These are phyloP conservation scores for Sonneratia caseolaris DNA, from an alignment of 345 rosid species.

Conservation along the genomic window DNA sequence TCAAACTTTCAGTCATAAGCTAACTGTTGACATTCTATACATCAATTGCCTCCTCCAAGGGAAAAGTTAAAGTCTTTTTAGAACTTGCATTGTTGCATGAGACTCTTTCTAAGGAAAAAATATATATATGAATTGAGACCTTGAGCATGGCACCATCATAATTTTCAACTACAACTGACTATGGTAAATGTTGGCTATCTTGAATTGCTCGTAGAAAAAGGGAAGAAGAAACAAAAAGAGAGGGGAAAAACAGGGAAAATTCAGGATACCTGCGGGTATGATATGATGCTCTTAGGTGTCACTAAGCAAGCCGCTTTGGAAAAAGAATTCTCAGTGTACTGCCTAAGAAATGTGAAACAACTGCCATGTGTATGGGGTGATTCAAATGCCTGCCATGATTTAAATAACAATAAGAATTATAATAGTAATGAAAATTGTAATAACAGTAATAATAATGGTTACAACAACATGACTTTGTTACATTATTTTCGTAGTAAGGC, in stretches of 20 bases:
- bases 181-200: neutral
- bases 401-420: neutral
- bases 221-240: neutral
- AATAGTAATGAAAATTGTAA: neutral
- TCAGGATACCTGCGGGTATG: constrained; percentile 75
- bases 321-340: constrained; percentile 74
- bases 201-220: neutral
- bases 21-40: neutral
- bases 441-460: neutral
- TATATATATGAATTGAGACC: too few relatives aligned
- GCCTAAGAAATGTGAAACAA: constrained; percentile 81
- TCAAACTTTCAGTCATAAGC: neutral
- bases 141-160: too few relatives aligned
- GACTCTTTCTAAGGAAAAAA: neutral
- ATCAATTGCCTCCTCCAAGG: neutral
- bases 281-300: constrained; percentile 65
- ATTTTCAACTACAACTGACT: too few relatives aligned
- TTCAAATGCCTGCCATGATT: constrained; percentile 73
- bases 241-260: constrained; percentile 5
- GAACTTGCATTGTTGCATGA: neutral
- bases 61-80: neutral
- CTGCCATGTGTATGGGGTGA: constrained; percentile 77
- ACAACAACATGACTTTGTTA: neutral
- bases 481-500: neutral
- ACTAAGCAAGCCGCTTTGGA: constrained; percentile 86